Evolutionary conservation across 2,329 filamentous ascomycete genomes (phyloP), one percentile per base, ranked within the genome.

Genomic region (Colletotrichum salicis): DNA sequence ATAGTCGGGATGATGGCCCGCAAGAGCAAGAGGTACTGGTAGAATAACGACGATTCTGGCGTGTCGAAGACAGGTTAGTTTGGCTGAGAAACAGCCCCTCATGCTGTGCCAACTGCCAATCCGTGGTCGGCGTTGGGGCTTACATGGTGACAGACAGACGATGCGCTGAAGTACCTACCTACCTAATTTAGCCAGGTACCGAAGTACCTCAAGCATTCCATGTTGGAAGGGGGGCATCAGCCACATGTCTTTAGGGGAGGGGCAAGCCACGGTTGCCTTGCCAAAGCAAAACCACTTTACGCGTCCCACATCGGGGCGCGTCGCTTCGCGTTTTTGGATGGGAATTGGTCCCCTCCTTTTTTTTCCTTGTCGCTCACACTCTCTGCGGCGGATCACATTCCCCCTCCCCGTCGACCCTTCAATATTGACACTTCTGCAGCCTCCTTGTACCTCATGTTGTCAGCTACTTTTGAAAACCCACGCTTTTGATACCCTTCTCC

Each of bases 301-400:
- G 61, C 61, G 61, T 56, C 8, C 5, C 51, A 27, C 27, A 11
- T 41, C 6, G 35, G 12, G 24, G 11, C 61, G 61, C 61, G 61
- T 64, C 24, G 19, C n/a, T 8, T 64, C 61, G 61, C 61, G 61
- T 64, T 64, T 45, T 64, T 11, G 33, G 33, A 15, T 62, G 12
- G 41, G 24, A 45, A 31, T 56, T 56, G 33, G 61, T 31, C 61
- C 61, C 61, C 51, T 45, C 61, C 48, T 56, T 31, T 56, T 56
- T 64, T 64, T 64, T 56, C 31, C 37, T 41, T 41, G 48, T 35
- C 51, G 22, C 24, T 31, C 35, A 35, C 61, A 35, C 61, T 56
- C 33, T 56, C 35, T 31, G 33, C 31, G 22, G 48, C 27, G 51
- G 61, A 64, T 45, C 13, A 19, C 27, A 61, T n/a, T 61, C 12